These are phyloP conservation scores for Vanrija humicola DNA, from an alignment of 1,284 basidiomycete species.

Conservation along the genomic window DNA sequence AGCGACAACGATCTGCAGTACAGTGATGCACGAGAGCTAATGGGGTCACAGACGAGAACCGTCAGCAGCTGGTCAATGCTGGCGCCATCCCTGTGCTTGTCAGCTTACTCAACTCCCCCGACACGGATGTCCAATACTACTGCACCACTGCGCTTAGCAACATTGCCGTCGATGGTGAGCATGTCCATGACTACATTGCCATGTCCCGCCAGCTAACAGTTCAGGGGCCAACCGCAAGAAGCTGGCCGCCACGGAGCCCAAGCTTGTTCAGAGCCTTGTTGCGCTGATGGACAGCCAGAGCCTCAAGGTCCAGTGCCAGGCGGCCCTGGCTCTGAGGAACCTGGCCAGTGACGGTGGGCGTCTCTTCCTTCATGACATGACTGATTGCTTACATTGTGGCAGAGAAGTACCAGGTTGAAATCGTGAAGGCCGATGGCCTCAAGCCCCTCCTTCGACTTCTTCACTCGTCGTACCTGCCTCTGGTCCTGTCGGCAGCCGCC, in stretches of 20 bases:
- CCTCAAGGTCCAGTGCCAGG: conserved; percentile 98
- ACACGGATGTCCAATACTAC: conserved; percentile 99
- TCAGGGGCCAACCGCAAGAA: conserved; percentile 86
- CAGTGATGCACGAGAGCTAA: not conserved
- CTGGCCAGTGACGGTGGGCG: conserved; percentile 87
- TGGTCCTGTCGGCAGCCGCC: conserved; percentile 96
- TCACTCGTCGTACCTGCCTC: conserved; percentile 95
- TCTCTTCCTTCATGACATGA: not conserved
- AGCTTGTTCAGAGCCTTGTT: conserved; percentile 90
- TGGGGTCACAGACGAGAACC: conserved; percentile 77
- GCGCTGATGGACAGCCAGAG: conserved; percentile 96
- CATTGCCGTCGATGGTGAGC: conserved; percentile 88
- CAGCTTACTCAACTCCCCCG: conserved; percentile 87
- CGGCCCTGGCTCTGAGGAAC: conserved; percentile 92
- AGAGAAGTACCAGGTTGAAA: conserved; percentile 99
- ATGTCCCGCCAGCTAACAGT: not conserved
- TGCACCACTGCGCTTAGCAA: conserved; percentile 98
- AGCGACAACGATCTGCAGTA: conserved; percentile 22
- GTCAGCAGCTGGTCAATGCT: conserved; percentile 97
- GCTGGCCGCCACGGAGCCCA: conserved; percentile 89
- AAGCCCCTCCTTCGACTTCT: conserved; percentile 88
- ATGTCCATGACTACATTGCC: not conserved
- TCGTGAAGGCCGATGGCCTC: conserved; percentile 93
- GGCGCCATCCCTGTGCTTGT: conserved; percentile 98
- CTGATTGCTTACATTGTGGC: conserved; percentile 6